These are phyloP conservation scores for Citrullus amarus DNA, from an alignment of 306 rosid species.

Conservation along the genomic window DNA sequence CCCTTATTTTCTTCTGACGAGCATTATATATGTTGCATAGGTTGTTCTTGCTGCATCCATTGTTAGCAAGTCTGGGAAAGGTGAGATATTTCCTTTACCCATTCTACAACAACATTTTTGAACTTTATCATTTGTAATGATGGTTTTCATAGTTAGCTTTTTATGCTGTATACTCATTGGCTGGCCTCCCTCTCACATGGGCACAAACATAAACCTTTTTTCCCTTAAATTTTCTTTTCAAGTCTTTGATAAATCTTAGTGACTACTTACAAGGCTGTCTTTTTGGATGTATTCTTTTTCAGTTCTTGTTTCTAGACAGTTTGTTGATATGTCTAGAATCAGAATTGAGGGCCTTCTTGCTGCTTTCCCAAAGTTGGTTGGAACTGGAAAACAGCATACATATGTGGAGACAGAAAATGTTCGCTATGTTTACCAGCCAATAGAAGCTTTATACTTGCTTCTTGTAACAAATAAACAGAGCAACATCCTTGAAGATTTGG, in stretches of 20 bases:
- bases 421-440: slow-evolving; percentile 97
- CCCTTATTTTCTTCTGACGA: not conserved
- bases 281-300: slow-evolving; percentile 12
- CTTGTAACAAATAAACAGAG: slow-evolving; percentile 95
- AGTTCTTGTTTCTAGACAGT: slow-evolving; percentile 93
- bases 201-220: not conserved
- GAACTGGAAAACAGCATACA: slow-evolving; percentile 93
- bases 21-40: slow-evolving; percentile 26
- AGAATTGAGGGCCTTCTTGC: slow-evolving; percentile 98
- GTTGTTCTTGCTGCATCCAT: slow-evolving; percentile 92
- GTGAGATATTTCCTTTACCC: slow-evolving; percentile 27
- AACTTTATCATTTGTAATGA: not conserved
- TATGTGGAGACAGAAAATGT: slow-evolving; percentile 92
- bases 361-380: slow-evolving; percentile 91
- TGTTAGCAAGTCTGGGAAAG: slow-evolving; percentile 88
- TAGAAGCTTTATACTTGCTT: slow-evolving; percentile 80
- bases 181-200: not conserved
- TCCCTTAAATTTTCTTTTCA: not conserved
- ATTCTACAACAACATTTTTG: not conserved
- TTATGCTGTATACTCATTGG: not conserved
- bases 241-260: not conserved
- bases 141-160: not conserved
- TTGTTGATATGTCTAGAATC: slow-evolving; percentile 82
- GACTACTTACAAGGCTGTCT: not conserved
- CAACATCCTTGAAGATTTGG: slow-evolving; percentile 92